phyloP scores from a whole-genome alignment of 306 rosid genomes.

The Dalbergia cochinchinensis region DNA sequence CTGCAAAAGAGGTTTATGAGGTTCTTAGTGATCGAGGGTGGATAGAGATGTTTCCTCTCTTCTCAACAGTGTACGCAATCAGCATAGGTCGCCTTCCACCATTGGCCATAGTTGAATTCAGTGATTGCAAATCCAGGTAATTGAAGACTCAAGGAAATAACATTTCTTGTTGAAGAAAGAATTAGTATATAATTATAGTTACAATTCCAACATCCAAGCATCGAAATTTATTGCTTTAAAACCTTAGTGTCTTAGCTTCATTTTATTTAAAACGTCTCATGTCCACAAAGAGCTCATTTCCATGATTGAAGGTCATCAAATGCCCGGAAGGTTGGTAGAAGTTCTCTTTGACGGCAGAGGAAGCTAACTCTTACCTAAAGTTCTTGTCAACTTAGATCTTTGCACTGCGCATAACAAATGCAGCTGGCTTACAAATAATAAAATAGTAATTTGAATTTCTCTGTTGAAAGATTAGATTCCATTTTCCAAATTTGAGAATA shows the following conservation, averaged over 20 bases:
- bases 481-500: constrained; percentile 20
- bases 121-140: constrained; percentile 57
- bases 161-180: constrained; percentile 37
- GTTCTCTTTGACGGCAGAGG: constrained; percentile 31
- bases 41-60: constrained; percentile 83
- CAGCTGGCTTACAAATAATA: constrained; percentile 22
- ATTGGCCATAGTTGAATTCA: constrained; percentile 78
- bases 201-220: constrained; percentile 5
- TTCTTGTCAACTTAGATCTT: neutral
- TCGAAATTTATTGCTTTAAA: constrained; percentile 25
- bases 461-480: neutral
- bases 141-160: constrained; percentile 28
- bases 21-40: constrained; percentile 85
- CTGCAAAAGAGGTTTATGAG: constrained; percentile 87
- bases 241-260: constrained; percentile 5
- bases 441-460: constrained; percentile 2
- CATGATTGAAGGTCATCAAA: constrained; percentile 22
- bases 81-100: constrained; percentile 84
- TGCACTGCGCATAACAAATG: constrained; percentile 7
- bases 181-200: neutral
- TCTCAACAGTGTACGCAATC: constrained; percentile 84
- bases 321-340: constrained; percentile 15
- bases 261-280: constrained; percentile 5
- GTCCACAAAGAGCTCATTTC: constrained; percentile 4
- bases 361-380: constrained; percentile 25